These are phyloP conservation scores for Ophiostoma perfectum DNA, from an alignment of 2,329 filamentous ascomycete species.

Conservation along the genomic window DNA sequence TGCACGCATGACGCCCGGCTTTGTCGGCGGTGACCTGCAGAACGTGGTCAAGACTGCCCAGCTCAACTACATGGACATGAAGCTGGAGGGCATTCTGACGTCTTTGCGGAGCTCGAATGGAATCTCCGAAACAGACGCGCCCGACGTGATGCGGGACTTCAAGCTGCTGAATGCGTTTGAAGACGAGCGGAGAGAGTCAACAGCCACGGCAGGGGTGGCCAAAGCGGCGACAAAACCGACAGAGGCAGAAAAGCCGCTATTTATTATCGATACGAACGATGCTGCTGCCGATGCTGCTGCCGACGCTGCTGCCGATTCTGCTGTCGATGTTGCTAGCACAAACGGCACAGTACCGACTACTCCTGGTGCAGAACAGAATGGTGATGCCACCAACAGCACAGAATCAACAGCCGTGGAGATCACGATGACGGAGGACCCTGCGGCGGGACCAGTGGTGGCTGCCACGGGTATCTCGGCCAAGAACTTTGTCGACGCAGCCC, in stretches of 20 bases:
- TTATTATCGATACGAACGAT: not conserved
- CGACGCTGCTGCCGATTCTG: not conserved
- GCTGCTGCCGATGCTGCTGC: not conserved
- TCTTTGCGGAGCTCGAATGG: conserved; percentile 14
- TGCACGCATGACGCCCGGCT: conserved; percentile 82
- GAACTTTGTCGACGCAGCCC: conserved; percentile 70
- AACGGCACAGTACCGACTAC: not conserved
- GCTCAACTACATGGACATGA: conserved; percentile 16
- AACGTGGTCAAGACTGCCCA: conserved; percentile 48
- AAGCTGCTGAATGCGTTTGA: conserved; percentile 18
- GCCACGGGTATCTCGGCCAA: conserved; percentile 40
- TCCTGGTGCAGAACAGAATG: not conserved
- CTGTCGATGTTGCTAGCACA: not conserved
- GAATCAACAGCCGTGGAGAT: not conserved
- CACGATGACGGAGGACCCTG: not conserved
- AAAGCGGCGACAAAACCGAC: not conserved
- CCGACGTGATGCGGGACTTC: conserved; percentile 14
- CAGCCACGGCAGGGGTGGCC: not conserved
- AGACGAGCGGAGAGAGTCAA: not conserved
- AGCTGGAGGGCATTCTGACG: conserved; percentile 10
- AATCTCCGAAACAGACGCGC: not conserved
- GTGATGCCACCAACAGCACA: not conserved
- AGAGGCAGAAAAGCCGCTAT: not conserved
- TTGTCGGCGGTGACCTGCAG: conserved; percentile 83
- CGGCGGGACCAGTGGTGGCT: conserved; percentile 16